Evolutionary conservation across 2,329 filamentous ascomycete genomes (phyloP).

Genomic region (Fusarium caatingaense): DNA sequence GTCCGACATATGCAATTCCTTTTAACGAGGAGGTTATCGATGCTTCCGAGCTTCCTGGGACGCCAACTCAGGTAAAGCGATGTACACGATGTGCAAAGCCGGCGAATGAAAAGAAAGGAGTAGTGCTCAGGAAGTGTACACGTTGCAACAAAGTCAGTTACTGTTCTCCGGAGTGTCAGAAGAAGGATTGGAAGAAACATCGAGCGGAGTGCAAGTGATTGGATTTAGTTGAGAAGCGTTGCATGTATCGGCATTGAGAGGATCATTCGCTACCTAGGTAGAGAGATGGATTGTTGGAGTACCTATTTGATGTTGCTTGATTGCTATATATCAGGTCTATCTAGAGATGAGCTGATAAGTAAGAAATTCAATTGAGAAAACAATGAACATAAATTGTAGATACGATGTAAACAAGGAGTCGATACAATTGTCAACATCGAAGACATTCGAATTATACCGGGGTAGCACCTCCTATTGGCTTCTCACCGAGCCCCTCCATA

Average conservation of each 20-base stretch:
- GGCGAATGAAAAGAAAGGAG: constrained; percentile 45
- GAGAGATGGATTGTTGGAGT: background rate
- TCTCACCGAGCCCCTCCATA: constrained; percentile 33
- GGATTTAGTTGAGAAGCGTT: background rate
- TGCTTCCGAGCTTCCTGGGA: constrained; percentile 26
- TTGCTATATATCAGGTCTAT: background rate
- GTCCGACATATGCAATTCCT: constrained; percentile 61
- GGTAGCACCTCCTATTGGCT: constrained; percentile 19
- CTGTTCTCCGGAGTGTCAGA: constrained; percentile 65
- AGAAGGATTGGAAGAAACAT: constrained; percentile 65
- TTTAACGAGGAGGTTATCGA: constrained; percentile 57
- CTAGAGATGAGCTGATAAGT: background rate
- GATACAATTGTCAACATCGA: no score
- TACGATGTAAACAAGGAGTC: background rate
- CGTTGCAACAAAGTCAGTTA: constrained; percentile 60
- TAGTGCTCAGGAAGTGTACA: constrained; percentile 57
- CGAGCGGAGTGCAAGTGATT: constrained; percentile 54
- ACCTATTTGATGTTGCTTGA: background rate
- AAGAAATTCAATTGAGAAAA: background rate
- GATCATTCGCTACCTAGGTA: background rate
- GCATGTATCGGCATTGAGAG: background rate
- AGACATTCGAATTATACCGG: background rate
- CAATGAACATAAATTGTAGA: background rate
- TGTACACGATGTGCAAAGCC: constrained; percentile 55
- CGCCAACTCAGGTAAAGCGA: constrained; percentile 32